Base-by-base conservation (phyloP, 2,329 filamentous ascomycete species). In the Parafenestella ontariensis region DNA sequence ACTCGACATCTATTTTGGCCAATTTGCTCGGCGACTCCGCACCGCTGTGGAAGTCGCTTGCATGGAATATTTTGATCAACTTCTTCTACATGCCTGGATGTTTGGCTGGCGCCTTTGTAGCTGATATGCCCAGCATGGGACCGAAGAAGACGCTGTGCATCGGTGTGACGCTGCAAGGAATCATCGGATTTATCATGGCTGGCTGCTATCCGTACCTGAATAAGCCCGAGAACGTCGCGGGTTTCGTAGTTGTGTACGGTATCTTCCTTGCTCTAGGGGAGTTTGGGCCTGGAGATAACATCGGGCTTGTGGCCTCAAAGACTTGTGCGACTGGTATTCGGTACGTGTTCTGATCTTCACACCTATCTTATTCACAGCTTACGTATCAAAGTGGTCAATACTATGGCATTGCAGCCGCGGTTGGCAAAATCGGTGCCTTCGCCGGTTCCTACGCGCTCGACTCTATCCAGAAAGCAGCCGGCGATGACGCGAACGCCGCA, bases 181-280 rank as follows among this genome's bases (percentile, higher is more conserved):
- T 92, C 7, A 84, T 96, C 5, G 93, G 93, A 2, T 96, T 94
- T 76, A 88, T 93, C 77, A 96, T 96, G 91, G 89, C 91, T 0
- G 92, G 88, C 9, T 86, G 86, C 61, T 96, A 96, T 76, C 76
- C 78, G 5, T 83, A 82, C 47, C 83, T 97, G n/a, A 86, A 87
- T 0, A 82, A 86, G 46, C 80, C 87, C 0, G 69, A 82, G 55
- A 86, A 91, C 55, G 86, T 95, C 4, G 91, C 82, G 7, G 90
- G 82, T 0, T 96, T 95, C 64, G 88, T 90, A 1, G 88, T 92
- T 5, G 85, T 94, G 2, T 94, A 92, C 64, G 91, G 85, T 15
- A 82, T 95, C 59, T 95, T 95, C 78, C 79, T 91, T 1, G 85
- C 88, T 0, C 81, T 94, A 1, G 91, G 91, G 45, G 91, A 95